Evolutionary conservation across 2,329 filamentous ascomycete species (phyloP).

Genomic region (Trichoderma sp.): DNA sequence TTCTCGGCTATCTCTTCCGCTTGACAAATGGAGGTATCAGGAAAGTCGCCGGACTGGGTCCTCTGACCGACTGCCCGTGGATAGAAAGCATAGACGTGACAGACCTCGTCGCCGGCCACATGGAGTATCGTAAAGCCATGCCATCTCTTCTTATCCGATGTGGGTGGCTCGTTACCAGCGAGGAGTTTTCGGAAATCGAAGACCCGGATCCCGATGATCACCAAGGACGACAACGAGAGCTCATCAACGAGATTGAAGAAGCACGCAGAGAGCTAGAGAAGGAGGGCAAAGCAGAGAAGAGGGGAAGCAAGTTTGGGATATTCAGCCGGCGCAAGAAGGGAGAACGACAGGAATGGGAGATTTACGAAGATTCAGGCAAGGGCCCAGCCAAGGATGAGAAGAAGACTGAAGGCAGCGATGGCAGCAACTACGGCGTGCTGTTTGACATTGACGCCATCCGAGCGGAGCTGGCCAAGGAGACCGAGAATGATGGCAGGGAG

Average conservation of each 20-base stretch:
- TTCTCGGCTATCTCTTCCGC: slow-evolving; percentile 92
- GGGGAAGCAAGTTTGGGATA: slow-evolving; percentile 66
- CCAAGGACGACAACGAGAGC: slow-evolving; percentile 80
- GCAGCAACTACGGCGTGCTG: slow-evolving; percentile 67
- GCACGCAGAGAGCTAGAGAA: slow-evolving; percentile 84
- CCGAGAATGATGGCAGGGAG: slow-evolving; percentile 54
- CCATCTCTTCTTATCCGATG: slow-evolving; percentile 83
- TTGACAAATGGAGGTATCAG: slow-evolving; percentile 91
- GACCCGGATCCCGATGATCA: slow-evolving; percentile 97
- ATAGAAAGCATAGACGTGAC: slow-evolving; percentile 91
- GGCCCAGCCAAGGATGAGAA: slow-evolving; percentile 38
- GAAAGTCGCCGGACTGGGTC: slow-evolving; percentile 79
- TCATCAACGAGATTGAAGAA: slow-evolving; percentile 96
- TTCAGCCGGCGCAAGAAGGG: slow-evolving; percentile 82
- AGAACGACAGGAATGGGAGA: slow-evolving; percentile 90
- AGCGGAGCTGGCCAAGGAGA: slow-evolving; percentile 76
- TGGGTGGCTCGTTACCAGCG: slow-evolving; percentile 87
- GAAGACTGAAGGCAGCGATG: slow-evolving; percentile 50
- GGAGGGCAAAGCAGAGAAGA: slow-evolving; percentile 67
- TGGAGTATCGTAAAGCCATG: slow-evolving; percentile 95
- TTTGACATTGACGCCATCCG: slow-evolving; percentile 97
- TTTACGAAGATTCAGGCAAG: slow-evolving; percentile 74
- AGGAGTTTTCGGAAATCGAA: slow-evolving; percentile 96
- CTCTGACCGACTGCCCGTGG: slow-evolving; percentile 74
- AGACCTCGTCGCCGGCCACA: slow-evolving; percentile 84